These are phyloP conservation scores for Balakata baccata DNA, from an alignment of 345 rosid genomes.

Conservation along the genomic window DNA sequence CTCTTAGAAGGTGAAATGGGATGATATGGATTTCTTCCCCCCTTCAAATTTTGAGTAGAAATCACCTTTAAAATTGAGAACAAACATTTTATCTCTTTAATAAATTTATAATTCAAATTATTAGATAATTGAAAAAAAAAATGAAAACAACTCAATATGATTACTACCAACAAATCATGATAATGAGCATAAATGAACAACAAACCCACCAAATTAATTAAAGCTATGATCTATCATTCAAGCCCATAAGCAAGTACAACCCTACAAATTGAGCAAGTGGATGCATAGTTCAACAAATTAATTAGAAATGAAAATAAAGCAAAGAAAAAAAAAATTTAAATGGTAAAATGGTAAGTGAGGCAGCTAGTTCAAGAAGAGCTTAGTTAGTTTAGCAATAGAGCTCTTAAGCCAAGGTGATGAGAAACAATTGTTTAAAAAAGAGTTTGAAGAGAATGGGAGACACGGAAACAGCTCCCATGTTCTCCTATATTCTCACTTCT, in stretches of 20 bases:
- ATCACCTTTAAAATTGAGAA: too few species aligned
- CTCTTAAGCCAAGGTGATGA: slow-evolving; percentile 73
- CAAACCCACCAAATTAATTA: not conserved
- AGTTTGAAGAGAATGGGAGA: slow-evolving; percentile 49
- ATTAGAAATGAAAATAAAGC: not conserved
- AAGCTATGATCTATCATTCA: not conserved
- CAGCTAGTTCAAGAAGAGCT: slow-evolving; percentile 46
- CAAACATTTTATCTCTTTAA: too few species aligned
- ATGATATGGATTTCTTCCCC: too few species aligned
- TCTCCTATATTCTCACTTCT: slow-evolving; percentile 47
- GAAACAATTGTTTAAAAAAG: slow-evolving; percentile 39
- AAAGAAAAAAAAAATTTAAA: not conserved
- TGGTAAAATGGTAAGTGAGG: not conserved
- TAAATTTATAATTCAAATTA: too few species aligned
- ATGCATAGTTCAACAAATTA: not conserved
- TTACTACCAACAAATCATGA: not conserved
- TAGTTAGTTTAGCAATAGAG: slow-evolving; percentile 33
- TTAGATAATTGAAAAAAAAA: too few species aligned
- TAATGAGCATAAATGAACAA: not conserved
- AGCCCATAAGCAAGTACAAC: not conserved
- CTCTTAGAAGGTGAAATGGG: too few species aligned
- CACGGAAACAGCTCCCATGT: slow-evolving; percentile 92
- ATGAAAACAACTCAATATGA: not conserved
- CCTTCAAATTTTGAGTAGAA: too few species aligned
- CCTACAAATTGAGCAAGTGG: not conserved